A percentile compares a stretch with the other conserved stretches of the same genome.
phyloP scores from a whole-genome alignment of 2,329 filamentous ascomycete species.

The Ophiostoma tasmaniense region DNA sequence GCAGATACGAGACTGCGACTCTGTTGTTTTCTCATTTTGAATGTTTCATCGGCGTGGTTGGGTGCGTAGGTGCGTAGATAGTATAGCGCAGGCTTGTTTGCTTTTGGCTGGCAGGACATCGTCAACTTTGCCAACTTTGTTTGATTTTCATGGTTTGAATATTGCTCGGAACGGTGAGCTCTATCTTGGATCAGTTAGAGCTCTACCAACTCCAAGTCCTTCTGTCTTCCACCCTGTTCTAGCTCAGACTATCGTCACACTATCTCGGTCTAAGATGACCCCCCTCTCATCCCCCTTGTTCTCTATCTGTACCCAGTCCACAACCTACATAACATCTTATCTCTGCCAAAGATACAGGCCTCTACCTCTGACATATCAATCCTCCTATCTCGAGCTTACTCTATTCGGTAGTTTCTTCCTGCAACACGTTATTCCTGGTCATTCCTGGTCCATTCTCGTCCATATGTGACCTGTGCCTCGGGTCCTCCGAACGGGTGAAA shows the following conservation, averaged over 20 bases:
- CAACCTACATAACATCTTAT: background rate
- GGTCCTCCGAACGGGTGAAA: background rate
- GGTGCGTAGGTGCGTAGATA: background rate
- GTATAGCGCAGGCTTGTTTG: background rate
- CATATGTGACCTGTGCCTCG: background rate
- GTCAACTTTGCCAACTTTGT: too few relatives aligned
- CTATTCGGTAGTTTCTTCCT: conserved; percentile 8
- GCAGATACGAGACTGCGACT: background rate
- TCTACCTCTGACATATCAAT: background rate
- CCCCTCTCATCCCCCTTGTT: background rate
- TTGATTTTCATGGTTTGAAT: background rate
- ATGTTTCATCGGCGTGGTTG: background rate
- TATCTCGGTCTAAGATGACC: background rate
- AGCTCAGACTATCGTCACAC: background rate
- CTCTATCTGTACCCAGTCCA: too few relatives aligned
- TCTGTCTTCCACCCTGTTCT: background rate
- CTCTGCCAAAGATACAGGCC: background rate
- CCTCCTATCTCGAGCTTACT: conserved; percentile 7
- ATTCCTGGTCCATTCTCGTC: background rate
- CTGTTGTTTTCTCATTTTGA: background rate
- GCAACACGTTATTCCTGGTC: background rate
- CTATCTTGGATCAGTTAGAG: background rate
- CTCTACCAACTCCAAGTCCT: background rate
- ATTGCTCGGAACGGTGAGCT: background rate
- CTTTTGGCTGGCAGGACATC: too few relatives aligned